Base-by-base conservation (phyloP, 257 asterid genomes). In the Mitragyna speciosa region DNA sequence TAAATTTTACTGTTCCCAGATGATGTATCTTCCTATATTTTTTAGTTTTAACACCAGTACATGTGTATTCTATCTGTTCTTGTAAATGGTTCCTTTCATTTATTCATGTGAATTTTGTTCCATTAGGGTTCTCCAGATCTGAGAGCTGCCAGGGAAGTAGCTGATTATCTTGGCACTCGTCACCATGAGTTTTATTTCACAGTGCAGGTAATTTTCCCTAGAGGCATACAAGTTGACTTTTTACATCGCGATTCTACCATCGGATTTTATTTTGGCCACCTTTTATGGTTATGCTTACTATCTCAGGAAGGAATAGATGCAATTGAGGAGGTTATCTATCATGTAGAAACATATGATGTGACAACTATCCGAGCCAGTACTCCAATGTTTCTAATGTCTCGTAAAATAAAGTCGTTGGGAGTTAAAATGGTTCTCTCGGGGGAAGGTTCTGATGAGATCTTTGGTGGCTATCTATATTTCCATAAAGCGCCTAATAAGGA, bases 391-490 rank as follows among this genome's bases (percentile, higher is more conserved):
- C 97, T 94, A 47, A 94, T 94, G 94, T 94, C 98, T 33, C 90
- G 99, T 75, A 96, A 96, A 86, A 96, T 94, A 84, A 94, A 91
- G 84, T 91, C 99, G 45, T 86, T 96, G 81, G 98, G 98, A 78
- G 98, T 96, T 78, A 96, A 96, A 86, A 91, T 96, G 99, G 99
- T 94, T 85, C 88, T 96, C 73, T 96, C 99, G 76, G 98, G 99
- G 80, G 99, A 96, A 96, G 99, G 99, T 72, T 89, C 98, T 66
- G 99, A 96, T 83, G 99, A 96, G 83, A 94, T 96, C 26, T 96
- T 94, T 88, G 99, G 99, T 70, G 99, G 99, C 76, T 95, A 93
- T 90, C 86, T 95, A 86, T 94, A 94, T 79, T 94, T 94, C 85
- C 99, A 95, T 79, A 95, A 95, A 91, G 99, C 99, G 49, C 99